Conservation (phyloP, 179 eudicot species). For the Actinidia chinensis region DNA sequence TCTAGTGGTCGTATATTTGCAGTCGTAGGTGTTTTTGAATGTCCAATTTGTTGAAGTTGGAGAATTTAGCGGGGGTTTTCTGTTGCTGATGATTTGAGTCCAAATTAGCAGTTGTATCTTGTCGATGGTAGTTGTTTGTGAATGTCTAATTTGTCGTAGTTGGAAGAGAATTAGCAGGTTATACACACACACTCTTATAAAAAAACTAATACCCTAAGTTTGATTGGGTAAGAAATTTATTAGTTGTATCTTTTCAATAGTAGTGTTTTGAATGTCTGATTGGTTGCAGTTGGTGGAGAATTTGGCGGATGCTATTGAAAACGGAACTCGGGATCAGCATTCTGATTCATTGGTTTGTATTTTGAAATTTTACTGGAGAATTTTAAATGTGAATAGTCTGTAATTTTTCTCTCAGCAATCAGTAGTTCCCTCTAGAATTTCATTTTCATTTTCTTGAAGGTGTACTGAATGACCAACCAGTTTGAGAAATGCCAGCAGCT, state of each 20-base stretch:
- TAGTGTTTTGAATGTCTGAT: slow-evolving; percentile 10
- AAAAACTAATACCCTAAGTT: not conserved
- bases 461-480: slow-evolving; percentile 69
- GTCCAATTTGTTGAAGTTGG: too few species aligned
- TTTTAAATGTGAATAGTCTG: not conserved
- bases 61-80: too few species aligned
- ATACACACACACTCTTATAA: not conserved
- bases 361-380: not conserved
- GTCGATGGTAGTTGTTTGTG: not conserved
- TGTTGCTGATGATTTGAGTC: too few species aligned
- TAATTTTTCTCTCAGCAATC: not conserved
- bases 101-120: too few species aligned
- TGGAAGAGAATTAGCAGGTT: not conserved
- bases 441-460: slow-evolving; percentile 34
- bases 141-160: not conserved
- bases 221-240: not conserved
- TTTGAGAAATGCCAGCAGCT: slow-evolving; percentile 97
- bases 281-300: slow-evolving; percentile 84
- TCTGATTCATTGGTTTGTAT: slow-evolving; percentile 75
- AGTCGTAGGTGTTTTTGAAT: too few species aligned
- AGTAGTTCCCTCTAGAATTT: not conserved
- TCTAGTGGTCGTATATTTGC: too few species aligned
- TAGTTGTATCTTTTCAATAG: not conserved
- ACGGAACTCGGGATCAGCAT: slow-evolving; percentile 81
- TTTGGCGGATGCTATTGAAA: slow-evolving; percentile 74